phyloP scores from a whole-genome alignment of 2,329 filamentous ascomycete genomes.

The Albophoma yamanashiensis region DNA sequence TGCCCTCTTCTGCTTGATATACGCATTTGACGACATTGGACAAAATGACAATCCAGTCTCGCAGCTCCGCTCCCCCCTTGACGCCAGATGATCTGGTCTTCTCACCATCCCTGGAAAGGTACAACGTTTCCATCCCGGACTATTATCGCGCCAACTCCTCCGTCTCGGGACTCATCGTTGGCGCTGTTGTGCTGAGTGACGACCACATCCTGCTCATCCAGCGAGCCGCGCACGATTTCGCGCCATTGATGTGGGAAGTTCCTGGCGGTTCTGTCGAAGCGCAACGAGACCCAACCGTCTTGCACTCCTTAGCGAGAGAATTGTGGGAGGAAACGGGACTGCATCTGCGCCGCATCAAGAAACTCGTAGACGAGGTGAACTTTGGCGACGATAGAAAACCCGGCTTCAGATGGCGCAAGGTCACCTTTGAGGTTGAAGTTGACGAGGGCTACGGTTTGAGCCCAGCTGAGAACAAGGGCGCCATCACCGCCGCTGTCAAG shows the following conservation, averaged over 20 bases:
- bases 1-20: not conserved
- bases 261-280: slow-evolving; percentile 2
- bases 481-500: not conserved
- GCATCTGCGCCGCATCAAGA: not conserved
- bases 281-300: slow-evolving; percentile 1
- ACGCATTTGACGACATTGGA: not conserved
- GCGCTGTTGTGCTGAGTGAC: slow-evolving; percentile 2
- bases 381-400: not conserved
- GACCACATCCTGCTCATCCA: slow-evolving; percentile 2
- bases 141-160: not conserved
- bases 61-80: not conserved
- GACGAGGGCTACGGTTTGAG: not conserved
- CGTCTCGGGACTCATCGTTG: not conserved
- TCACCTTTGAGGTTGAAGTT: slow-evolving; percentile 4
- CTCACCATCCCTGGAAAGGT: not conserved
- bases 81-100: not conserved
- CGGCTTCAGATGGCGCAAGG: slow-evolving; percentile 4
- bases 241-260: slow-evolving; percentile 3
- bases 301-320: slow-evolving; percentile 2
- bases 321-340: slow-evolving; percentile 4
- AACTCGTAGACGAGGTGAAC: not conserved
- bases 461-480: not conserved
- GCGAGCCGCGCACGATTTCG: slow-evolving; percentile 2
- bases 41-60: not conserved
- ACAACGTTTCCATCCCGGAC: not conserved